Conservation (phyloP, 768 basidiomycete species). For the Cyathus striatus region DNA sequence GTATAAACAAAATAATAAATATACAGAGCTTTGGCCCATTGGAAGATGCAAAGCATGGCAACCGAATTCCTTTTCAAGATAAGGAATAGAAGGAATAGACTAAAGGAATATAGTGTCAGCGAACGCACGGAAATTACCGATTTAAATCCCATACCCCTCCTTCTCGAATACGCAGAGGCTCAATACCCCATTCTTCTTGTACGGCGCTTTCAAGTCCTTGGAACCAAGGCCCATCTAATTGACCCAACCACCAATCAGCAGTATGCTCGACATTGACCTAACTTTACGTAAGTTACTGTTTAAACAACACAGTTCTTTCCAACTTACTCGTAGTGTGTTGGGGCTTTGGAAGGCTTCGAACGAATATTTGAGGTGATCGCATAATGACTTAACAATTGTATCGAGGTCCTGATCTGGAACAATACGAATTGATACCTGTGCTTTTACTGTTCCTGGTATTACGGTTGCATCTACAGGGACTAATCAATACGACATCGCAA, state of each 20-base stretch:
- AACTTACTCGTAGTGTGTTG: slow-evolving; percentile 63
- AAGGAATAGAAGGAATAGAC: slow-evolving; percentile 94
- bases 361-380: slow-evolving; percentile 47
- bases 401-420: slow-evolving; percentile 90
- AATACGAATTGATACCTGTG: slow-evolving; percentile 85
- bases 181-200: slow-evolving; percentile 79
- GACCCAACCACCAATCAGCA: slow-evolving; percentile 96
- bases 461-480: slow-evolving; percentile 66
- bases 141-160: slow-evolving; percentile 72
- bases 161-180: slow-evolving; percentile 86
- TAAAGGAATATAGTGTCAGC: slow-evolving; percentile 19
- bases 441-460: slow-evolving; percentile 80
- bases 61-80: slow-evolving; percentile 85
- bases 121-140: background rate
- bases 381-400: slow-evolving; percentile 56
- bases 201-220: slow-evolving; percentile 80
- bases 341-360: slow-evolving; percentile 62
- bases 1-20: slow-evolving; percentile 16
- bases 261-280: slow-evolving; percentile 78
- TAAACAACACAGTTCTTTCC: background rate
- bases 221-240: slow-evolving; percentile 83
- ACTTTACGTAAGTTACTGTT: background rate
- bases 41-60: slow-evolving; percentile 92
- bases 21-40: slow-evolving; percentile 85
- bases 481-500: background rate